Evolutionary conservation across 2,329 filamentous ascomycete species (phyloP).

Genomic region (Hymenoscyphus scutula): DNA sequence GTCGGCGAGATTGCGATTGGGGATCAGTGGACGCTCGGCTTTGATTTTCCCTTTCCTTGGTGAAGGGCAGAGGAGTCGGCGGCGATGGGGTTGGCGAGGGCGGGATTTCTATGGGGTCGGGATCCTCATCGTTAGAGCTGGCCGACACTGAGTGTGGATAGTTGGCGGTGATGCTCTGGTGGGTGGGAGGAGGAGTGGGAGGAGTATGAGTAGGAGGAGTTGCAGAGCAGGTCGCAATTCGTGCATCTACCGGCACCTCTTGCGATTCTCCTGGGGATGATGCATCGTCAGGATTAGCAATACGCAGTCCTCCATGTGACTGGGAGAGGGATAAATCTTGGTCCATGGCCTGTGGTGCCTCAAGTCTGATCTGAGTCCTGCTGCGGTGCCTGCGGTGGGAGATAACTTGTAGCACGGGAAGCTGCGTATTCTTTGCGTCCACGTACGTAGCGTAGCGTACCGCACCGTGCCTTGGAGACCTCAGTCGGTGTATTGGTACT

Average conservation of each 20-base stretch:
- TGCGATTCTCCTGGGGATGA: slow-evolving; percentile 24
- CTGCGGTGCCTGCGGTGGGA: too few relatives aligned
- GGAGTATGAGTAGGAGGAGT: too few relatives aligned
- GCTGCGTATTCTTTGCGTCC: background rate
- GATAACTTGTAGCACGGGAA: background rate
- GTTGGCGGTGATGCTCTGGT: slow-evolving; percentile 14
- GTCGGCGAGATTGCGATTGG: slow-evolving; percentile 34
- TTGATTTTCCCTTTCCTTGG: too few relatives aligned
- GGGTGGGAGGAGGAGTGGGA: slow-evolving; percentile 7
- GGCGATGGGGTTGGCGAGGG: slow-evolving; percentile 11
- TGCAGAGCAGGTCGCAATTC: slow-evolving; percentile 19
- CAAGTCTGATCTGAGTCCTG: too few relatives aligned
- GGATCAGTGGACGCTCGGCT: slow-evolving; percentile 31
- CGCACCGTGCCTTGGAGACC: too few relatives aligned
- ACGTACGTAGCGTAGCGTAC: too few relatives aligned
- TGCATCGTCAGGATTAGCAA: slow-evolving; percentile 81
- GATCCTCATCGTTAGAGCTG: background rate
- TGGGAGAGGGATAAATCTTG: slow-evolving; percentile 90
- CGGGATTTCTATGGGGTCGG: background rate
- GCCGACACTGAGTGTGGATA: background rate
- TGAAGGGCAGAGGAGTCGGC: slow-evolving; percentile 19
- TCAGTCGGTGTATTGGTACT: too few relatives aligned
- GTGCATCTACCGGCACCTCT: slow-evolving; percentile 27
- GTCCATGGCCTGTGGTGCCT: slow-evolving; percentile 66
- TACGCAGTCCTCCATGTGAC: slow-evolving; percentile 89